Percentiles rank a stretch among this genome's conserved stretches.
Evolutionary conservation across 768 basidiomycete genomes (phyloP).

Genomic region (Agrocybe praecox): DNA sequence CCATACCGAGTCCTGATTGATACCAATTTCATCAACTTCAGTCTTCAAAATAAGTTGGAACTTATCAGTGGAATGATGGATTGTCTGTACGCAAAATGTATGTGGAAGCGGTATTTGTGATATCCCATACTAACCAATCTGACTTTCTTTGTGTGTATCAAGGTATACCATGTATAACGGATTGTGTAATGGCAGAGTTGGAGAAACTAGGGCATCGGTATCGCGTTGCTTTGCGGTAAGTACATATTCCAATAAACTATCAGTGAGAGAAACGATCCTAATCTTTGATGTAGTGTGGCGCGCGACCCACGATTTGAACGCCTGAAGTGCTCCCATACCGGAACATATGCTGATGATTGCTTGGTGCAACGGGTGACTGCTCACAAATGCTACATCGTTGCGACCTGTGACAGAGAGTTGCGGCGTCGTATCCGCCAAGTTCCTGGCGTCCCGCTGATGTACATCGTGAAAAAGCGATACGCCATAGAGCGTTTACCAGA

Average conservation of each 20-base stretch:
- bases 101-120: constrained; percentile 3
- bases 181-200: constrained; percentile 98
- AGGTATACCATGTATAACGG: constrained; percentile 99
- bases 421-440: constrained; percentile 90
- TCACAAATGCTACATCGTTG: constrained; percentile 96
- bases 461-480: constrained; percentile 90
- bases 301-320: constrained; percentile 98
- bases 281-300: constrained; percentile 68
- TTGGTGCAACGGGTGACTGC: constrained; percentile 94
- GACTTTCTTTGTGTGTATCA: constrained; percentile 9
- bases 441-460: constrained; percentile 95
- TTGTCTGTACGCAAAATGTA: constrained; percentile 96
- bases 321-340: constrained; percentile 86
- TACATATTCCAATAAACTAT: constrained; percentile 4
- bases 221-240: constrained; percentile 90
- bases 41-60: constrained; percentile 96
- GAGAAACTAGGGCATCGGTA: constrained; percentile 97
- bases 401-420: constrained; percentile 96
- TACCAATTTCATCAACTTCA: constrained; percentile 99
- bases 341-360: constrained; percentile 99
- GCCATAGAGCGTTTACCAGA: constrained; percentile 96
- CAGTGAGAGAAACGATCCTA: neutral
- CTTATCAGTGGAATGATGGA: constrained; percentile 99
- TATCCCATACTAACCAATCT: neutral
- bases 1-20: constrained; percentile 98